A percentile compares a stretch with the other conserved stretches of the same genome.
Conservation (phyloP, 352 stramenopile species). For the Saprolegnia parasitica region DNA sequence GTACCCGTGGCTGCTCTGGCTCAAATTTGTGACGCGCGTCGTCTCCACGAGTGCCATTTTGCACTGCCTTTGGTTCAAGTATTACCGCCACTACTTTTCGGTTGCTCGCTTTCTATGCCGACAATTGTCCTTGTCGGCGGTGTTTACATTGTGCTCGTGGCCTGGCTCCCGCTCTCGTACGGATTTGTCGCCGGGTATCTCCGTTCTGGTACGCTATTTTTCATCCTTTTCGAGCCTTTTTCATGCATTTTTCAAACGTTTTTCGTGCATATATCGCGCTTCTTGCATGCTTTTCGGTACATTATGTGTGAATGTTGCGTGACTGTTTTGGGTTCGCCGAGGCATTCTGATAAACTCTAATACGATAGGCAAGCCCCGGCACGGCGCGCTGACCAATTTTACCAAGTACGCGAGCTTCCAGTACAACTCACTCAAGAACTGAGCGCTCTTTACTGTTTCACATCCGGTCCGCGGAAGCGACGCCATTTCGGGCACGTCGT, state of each 20-base stretch:
- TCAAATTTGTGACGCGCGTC: neutral
- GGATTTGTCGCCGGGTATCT: neutral
- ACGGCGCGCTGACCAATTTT: neutral
- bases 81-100: conserved; percentile 3
- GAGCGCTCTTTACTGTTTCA: neutral
- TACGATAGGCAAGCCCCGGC: neutral
- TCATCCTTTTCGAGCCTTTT: too few species aligned
- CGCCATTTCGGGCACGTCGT: neutral
- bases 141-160: conserved; percentile 3
- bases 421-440: conserved; percentile 12
- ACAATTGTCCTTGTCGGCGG: neutral
- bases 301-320: neutral
- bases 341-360: neutral
- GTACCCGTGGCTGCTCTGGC: conserved; percentile 5
- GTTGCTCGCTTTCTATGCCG: neutral
- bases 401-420: neutral
- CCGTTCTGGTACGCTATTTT: neutral
- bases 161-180: conserved; percentile 3
- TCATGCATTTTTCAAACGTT: too few species aligned
- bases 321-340: too few species aligned
- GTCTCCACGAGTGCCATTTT: neutral
- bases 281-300: too few species aligned
- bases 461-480: neutral
- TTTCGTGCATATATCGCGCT: too few species aligned
- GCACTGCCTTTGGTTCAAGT: neutral